Conservation (phyloP, 805 yeast species). For the Hanseniaspora vineae region DNA sequence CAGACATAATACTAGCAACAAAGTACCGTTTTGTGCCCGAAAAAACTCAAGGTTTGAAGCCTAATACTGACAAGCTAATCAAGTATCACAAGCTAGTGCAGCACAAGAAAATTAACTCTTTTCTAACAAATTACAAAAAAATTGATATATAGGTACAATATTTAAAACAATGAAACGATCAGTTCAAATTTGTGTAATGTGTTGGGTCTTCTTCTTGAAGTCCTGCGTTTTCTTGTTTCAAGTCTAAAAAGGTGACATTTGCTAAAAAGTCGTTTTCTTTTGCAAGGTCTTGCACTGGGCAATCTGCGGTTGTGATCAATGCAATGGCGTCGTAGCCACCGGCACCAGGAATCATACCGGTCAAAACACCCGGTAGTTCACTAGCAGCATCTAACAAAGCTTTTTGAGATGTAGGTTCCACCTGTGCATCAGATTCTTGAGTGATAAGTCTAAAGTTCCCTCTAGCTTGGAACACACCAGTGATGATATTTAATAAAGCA, state of each 20-base stretch:
- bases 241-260: slow-evolving; percentile 53
- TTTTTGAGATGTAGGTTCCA: slow-evolving; percentile 78
- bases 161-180: not conserved
- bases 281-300: slow-evolving; percentile 23
- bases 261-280: slow-evolving; percentile 22
- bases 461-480: slow-evolving; percentile 41
- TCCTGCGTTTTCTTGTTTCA: slow-evolving; percentile 52
- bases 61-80: slow-evolving; percentile 15
- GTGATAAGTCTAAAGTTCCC: slow-evolving; percentile 48
- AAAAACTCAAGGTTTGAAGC: slow-evolving; percentile 21
- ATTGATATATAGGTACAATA: slow-evolving; percentile 2
- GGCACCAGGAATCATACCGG: slow-evolving; percentile 98
- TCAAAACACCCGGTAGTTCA: slow-evolving; percentile 59
- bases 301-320: slow-evolving; percentile 41
- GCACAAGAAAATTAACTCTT: slow-evolving; percentile 12
- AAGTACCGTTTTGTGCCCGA: slow-evolving; percentile 20
- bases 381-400: slow-evolving; percentile 45
- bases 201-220: slow-evolving; percentile 33
- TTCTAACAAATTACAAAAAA: slow-evolving; percentile 2
- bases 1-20: slow-evolving; percentile 23
- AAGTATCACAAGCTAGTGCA: slow-evolving; percentile 14
- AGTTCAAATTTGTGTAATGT: slow-evolving; percentile 15
- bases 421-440: slow-evolving; percentile 57
- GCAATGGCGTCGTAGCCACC: slow-evolving; percentile 95
- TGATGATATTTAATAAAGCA: slow-evolving; percentile 2